Base-by-base conservation (phyloP, 768 basidiomycete species). In the Russula lepida region DNA sequence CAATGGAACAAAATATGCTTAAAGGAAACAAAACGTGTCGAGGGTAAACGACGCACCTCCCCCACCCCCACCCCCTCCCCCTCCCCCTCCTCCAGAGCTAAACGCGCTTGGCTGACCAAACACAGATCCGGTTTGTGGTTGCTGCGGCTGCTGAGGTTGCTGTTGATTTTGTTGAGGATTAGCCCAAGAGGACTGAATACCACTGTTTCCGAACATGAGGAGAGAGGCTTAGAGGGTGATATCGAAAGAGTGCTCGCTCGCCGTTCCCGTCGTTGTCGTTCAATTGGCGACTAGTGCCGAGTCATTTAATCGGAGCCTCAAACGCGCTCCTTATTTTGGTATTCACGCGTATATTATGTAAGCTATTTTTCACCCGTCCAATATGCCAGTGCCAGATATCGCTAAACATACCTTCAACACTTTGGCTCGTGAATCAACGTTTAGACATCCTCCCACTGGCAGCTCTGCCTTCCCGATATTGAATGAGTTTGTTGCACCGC, bases 401-500 rank as follows among this genome's bases (percentile, higher is more conserved):
- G 77, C 80, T 30, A 17, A 66, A 50, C 67, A 71, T 59, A 89
- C 88, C 0, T 98, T 95, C 71, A 81, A 86, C 70, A 95, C 94
- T 4, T 79, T 95, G 54, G 78, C 77, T 30, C 81, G 95, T 58
- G 93, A 97, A 76, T 76, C 83, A 7, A 72, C 78, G 4, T 97
- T 97, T 74, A 80, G 81, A 72, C 78, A 84, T 59, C 97, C 95
- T 0, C 79, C 88, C 28, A 78, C 79, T 66, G 74, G 81, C 44
- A 82, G 82, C 23, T 81, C 88, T 25, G 83, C 85, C 13, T 84
- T 90, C 65, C 84, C 84, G 21, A 89, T 89, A 56, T 79, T 98
- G 62, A 92, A 97, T 67, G 91, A 95, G 74, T 91, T 98, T 68
- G 92, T 98, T 56, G 77, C 83, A 25, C 95, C 97, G 6, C 95